Base-by-base conservation (phyloP, 768 basidiomycete species). In the Panellus pusillus region DNA sequence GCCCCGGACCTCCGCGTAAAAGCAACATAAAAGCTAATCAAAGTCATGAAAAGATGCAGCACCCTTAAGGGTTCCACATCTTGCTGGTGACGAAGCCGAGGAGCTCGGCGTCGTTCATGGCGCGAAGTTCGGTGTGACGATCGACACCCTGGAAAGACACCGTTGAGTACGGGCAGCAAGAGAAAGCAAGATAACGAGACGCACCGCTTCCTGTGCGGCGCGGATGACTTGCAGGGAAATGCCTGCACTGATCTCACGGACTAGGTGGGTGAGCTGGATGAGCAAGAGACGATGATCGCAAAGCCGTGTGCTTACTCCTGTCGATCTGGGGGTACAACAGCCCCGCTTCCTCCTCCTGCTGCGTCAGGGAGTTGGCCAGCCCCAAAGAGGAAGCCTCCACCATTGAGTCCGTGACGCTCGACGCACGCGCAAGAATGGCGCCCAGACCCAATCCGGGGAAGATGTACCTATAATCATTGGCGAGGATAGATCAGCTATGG, bases 311-410 rank as follows among this genome's bases (percentile, higher is more conserved):
- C 74, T 48, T 61, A 81, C 80, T 86, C 63, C 93, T 80, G 63
- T 88, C 82, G 52, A 96, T 77, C 44, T 83, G 82, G 41, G 95
- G 94, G 70, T 97, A 97, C 8, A 98, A 68, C 43, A 94, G 76
- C 40, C 81, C 87, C 38, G 72, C 63, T 3, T 73, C 75, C 38
- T 71, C 77, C 70, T 97, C 95, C 32, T 89, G 86, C 12, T 66
- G 60, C 1, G 81, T 91, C 38, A 95, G 76, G 4, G 89, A 82
- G 53, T 85, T 71, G 4, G 90, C 86, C 37, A 97, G 79, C 7
- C 91, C 91, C 27, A 91, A 77, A 4, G 93, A 87, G 12, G 89
- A 81, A 6, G 91, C 88, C 67, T 96, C 93, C 20, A 97, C 87
- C 90, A 98, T 93, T 58, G 76, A 76, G 66, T 93, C 89, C 3